These are phyloP conservation scores for Lablab purpureus DNA, from an alignment of 306 rosid species.

Conservation along the genomic window DNA sequence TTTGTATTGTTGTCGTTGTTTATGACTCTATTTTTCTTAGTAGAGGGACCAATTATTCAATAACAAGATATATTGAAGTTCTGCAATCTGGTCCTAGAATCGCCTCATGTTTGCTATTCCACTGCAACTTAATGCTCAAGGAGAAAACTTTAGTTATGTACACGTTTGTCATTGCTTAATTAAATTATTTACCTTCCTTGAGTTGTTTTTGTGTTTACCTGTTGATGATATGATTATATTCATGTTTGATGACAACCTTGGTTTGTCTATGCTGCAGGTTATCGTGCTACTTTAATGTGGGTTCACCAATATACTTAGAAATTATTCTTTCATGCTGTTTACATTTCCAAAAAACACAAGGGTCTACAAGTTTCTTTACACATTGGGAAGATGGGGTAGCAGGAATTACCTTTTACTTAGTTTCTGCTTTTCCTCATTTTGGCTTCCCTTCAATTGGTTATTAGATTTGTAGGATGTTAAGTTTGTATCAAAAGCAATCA, in stretches of 20 bases:
- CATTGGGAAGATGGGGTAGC: conserved; percentile 54
- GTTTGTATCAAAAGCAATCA: conserved; percentile 45
- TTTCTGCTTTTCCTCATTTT: conserved; percentile 55
- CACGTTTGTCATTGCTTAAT: neutral
- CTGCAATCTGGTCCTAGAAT: neutral
- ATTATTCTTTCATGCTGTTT: conserved; percentile 33
- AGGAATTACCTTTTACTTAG: conserved; percentile 55
- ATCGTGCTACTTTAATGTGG: conserved; percentile 39
- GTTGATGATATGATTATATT: conserved; percentile 8
- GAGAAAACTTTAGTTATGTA: neutral
- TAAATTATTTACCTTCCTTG: neutral
- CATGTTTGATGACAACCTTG: conserved; percentile 8
- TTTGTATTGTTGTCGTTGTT: too few relatives aligned
- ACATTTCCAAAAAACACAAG: conserved; percentile 36
- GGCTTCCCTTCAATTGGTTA: conserved; percentile 33
- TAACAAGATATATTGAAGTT: neutral
- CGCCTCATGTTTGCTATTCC: neutral
- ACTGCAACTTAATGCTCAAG: conserved; percentile 13
- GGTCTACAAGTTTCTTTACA: conserved; percentile 10
- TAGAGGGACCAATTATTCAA: conserved; percentile 13
- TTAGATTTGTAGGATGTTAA: conserved; percentile 32
- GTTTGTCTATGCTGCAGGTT: conserved; percentile 53
- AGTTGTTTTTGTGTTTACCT: neutral
- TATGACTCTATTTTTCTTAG: too few relatives aligned
- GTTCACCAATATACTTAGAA: conserved; percentile 27